Base-by-base conservation (phyloP, 371 early-diverging fungal species). In the Paraphysoderma sedebokerense region DNA sequence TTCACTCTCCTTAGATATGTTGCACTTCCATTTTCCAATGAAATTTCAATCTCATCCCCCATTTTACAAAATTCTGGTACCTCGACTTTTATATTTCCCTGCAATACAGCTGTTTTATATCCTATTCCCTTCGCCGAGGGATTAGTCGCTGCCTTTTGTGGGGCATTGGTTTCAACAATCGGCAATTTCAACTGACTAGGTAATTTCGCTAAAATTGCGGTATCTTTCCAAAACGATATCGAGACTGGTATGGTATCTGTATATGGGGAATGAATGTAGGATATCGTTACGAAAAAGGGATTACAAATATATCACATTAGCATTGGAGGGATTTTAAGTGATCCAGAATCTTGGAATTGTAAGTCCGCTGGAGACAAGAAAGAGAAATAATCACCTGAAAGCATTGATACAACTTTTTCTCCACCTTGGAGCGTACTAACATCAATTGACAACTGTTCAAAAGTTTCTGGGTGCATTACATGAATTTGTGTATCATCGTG, bases 11-110 rank as follows among this genome's bases (percentile, higher is more conserved):
- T 22, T 28, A 27, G 17, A 31, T 42, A 42, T 0, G n/a, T 24
- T 17, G 31, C 5, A 31, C 17, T 28, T 17, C 28, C 30, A 20
- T 6, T 13, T 11, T 42, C 42, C 2, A 42, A 28, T 11, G 24
- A 6, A 5, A 23, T 7, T 32, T 42, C 42, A 9, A 42, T 42
- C 42, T 42, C 40, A 8, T 46, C 47, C 27, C 47, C 47, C 5
- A 44, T 11, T 6, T 26, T 28, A 19, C 44, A 44, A 46, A 46
- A 46, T 12, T 46, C 47, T 17, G 47, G 47, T 11, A 46, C 47
- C 22, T 46, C 47, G 7, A 46, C 47, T 27, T 41, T 32, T 15
- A 46, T 27, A 9, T 13, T 41, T 4, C 46, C 46, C 6, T 24
- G 19, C 11, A 46, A 19, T 17, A 15, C 19, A 6, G 47, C 47